Evolutionary conservation across 441 rosid species (phyloP), one percentile per base, ranked within the genome.

Genomic region (Hura crepitans): DNA sequence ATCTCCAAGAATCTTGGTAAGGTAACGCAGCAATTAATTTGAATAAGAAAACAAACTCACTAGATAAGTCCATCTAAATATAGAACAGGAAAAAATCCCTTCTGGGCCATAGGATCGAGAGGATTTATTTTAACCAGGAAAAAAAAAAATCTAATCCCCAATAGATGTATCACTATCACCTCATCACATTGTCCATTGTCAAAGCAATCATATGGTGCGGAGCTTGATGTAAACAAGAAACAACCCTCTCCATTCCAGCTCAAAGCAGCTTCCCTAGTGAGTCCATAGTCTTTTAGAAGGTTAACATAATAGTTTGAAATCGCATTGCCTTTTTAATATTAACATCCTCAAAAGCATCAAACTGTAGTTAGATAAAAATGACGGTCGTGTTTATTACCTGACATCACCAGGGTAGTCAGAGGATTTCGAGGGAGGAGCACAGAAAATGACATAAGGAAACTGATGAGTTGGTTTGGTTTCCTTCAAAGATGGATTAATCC

Each of bases 341-440:
- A 1, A 42, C 3, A 42, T 12, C 12, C 12, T 42, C 9, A 2
- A 10, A 51, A 20, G 27, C 56, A 56, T 56, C 61, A 56, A 55
- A 25, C 4, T n/a, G 15, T 39, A 68, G 17, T 45, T 20, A 25
- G 28, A 25, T 60, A 69, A 15, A 43, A 64, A n/a, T 1, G 33
- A 54, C 20, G 49, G 30, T 39, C 45, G 55, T 15, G n/a, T 55
- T 76, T 42, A 72, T 77, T 61, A 90, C 98, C 96, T 84, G 77
- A 90, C 77, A 81, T 94, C 98, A 72, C 80, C 90, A 42, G 92
- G 83, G 65, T 94, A 94, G 69, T 94, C 96, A 1, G 82, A 69
- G 69, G 92, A 79, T 72, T 84, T 82, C 37, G 93, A 88, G 31
- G 97, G 96, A 56, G 98, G 98, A 56, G 98, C 98, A 78, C 98